A percentile compares a stretch with the other conserved stretches of the same genome.
phyloP scores from a whole-genome alignment of 768 basidiomycete species.

The Dendrothele bispora region DNA sequence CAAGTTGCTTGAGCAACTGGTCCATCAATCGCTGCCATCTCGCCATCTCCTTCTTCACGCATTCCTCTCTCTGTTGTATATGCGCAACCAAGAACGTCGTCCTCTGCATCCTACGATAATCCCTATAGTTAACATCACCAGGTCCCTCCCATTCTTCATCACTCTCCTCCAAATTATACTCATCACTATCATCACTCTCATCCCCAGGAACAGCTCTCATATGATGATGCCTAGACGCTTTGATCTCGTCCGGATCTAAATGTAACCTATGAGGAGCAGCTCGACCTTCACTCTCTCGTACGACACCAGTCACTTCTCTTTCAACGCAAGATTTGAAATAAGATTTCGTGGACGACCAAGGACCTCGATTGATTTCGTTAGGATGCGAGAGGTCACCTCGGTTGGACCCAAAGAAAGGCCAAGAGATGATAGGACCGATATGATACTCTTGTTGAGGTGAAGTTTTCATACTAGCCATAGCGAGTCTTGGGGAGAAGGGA shows the following conservation, averaged over 20 bases:
- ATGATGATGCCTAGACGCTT: conserved; percentile 68
- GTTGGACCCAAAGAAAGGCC: conserved; percentile 88
- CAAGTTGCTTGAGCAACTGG: conserved; percentile 37
- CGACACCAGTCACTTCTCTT: conserved; percentile 75
- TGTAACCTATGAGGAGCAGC: conserved; percentile 75
- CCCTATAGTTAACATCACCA: conserved; percentile 76
- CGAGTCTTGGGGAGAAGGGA: conserved; percentile 44
- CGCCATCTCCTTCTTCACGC: conserved; percentile 67
- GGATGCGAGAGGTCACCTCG: conserved; percentile 72
- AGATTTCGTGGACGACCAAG: conserved; percentile 59
- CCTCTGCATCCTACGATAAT: conserved; percentile 81
- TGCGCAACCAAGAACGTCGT: conserved; percentile 78
- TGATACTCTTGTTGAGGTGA: conserved; percentile 45
- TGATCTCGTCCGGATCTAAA: conserved; percentile 78
- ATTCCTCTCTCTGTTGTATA: conserved; percentile 59
- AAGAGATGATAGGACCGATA: conserved; percentile 82
- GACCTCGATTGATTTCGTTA: conserved; percentile 75
- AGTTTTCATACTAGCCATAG: conserved; percentile 27
- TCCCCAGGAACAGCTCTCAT: conserved; percentile 69
- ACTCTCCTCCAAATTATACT: conserved; percentile 78
- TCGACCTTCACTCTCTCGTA: conserved; percentile 76
- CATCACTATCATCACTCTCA: conserved; percentile 73
- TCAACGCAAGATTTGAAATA: conserved; percentile 68
- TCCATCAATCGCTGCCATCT: conserved; percentile 74
- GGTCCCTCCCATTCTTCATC: conserved; percentile 81